Evolutionary conservation across 495 filamentous ascomycete genomes (phyloP).

Genomic region (Penicillium goetzii): DNA sequence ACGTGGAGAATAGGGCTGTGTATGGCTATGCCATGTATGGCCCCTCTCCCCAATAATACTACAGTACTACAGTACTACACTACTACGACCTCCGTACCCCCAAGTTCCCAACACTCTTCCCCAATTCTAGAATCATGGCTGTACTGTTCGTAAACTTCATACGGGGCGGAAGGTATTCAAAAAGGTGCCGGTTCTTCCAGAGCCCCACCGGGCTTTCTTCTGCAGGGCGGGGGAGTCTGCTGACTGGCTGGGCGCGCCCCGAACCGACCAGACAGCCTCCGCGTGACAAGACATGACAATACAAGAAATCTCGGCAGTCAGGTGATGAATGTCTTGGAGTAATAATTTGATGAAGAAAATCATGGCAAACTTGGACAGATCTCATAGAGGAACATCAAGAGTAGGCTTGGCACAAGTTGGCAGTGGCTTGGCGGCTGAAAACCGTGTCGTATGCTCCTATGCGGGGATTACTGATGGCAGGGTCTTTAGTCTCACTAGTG

Average conservation of each 20-base stretch:
- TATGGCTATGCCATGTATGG: not conserved
- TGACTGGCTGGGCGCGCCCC: slow-evolving; percentile 16
- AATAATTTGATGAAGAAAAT: not conserved
- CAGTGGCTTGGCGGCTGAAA: not conserved
- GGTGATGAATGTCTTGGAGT: slow-evolving; percentile 1
- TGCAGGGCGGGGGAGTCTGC: not conserved
- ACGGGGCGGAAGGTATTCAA: not conserved
- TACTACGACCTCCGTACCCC: too few species aligned
- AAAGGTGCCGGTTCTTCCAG: slow-evolving; percentile 2
- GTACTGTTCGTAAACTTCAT: not conserved
- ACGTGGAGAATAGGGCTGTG: slow-evolving; percentile 8
- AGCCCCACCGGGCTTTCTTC: not conserved
- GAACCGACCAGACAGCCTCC: not conserved
- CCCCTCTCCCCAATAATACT: too few species aligned
- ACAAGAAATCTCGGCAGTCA: slow-evolving; percentile 13
- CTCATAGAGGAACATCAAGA: not conserved
- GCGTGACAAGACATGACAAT: slow-evolving; percentile 21
- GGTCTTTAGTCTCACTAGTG: not conserved
- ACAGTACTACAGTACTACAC: too few species aligned
- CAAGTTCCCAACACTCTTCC: too few species aligned
- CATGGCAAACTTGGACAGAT: not conserved
- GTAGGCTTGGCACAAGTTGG: too few species aligned
- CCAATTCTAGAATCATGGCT: too few species aligned
- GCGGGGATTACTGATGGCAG: not conserved
- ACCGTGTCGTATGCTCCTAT: not conserved